Base-by-base conservation (phyloP, 2,329 filamentous ascomycete species). In the Chaetomiaceae sp. region DNA sequence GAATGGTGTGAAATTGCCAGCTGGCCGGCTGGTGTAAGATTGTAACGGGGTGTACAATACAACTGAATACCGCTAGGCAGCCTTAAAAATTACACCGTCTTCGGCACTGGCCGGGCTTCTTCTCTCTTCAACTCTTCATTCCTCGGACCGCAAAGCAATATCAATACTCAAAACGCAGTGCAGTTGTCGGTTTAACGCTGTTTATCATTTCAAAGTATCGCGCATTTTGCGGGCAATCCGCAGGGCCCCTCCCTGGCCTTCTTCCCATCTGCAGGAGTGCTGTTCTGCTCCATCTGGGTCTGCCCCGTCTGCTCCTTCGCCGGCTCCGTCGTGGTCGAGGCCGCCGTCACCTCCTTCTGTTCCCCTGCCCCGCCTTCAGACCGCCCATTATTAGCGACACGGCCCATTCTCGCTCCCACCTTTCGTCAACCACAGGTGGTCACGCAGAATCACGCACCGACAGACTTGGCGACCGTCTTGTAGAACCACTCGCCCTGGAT, bases 401-500 rank as follows among this genome's bases (percentile, higher is more conserved):
- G 31, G 23, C 22, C 36, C n/a, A 9, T 40, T 49, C n/a, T 34
- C 22, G 5, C 20, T 31, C 31, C 45, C 51, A 25, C n/a, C n/a
- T n/a, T 8, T 15, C 42, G 22, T 44, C 31, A 31, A 31, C 23
- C 20, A 38, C 39, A 38, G 54, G 29, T 33, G 51, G 33, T 7
- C 37, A 20, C 51, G n/a, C n/a, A n/a, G n/a, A n/a, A n/a, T 96
- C 88, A 96, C 61, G 65, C 65, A 64, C 80, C 80, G 57, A 82
- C 79, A 71, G 75, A 67, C 81, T 90, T 92, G 68, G 81, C 72
- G 51, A 96, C 81, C 55, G 81, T 76, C 71, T 87, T 74, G 74
- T 88, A 95, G 77, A 97, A 99, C 51, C 75, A 68, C 79, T 90
- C 85, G 72, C 94, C 94, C 77, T 99, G 94, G 63, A 81, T 80